Percentiles rank a stretch among this genome's conserved stretches.
These are phyloP conservation scores for Pleurotus salmoneostramineus DNA, from an alignment of 768 basidiomycete species.

Conservation along the genomic window DNA sequence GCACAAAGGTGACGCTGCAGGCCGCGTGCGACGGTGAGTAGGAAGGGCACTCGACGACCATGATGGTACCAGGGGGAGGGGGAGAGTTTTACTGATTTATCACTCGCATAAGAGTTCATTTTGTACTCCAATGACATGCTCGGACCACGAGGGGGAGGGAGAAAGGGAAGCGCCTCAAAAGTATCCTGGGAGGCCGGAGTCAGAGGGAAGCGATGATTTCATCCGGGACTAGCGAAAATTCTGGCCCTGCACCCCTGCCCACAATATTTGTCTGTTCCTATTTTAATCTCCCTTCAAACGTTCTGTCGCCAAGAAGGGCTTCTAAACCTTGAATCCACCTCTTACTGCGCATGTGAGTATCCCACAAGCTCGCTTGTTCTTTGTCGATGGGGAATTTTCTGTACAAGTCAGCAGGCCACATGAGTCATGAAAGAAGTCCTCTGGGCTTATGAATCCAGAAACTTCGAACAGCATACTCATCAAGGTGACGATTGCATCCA, in stretches of 20 bases:
- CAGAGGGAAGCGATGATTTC: constrained; percentile 3
- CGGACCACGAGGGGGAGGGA: constrained; percentile 29
- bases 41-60: not conserved
- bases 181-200: constrained; percentile 6
- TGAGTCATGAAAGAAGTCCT: not conserved
- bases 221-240: constrained; percentile 3
- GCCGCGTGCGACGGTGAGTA: not conserved
- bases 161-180: constrained; percentile 5
- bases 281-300: too few relatives aligned
- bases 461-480: too few relatives aligned
- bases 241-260: not conserved
- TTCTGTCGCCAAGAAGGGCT: not conserved
- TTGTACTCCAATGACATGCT: constrained; percentile 35
- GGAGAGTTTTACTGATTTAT: not conserved
- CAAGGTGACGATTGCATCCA: too few relatives aligned
- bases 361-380: not conserved
- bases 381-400: not conserved
- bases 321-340: not conserved
- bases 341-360: constrained; percentile 7
- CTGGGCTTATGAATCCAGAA: too few relatives aligned
- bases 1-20: constrained; percentile 9
- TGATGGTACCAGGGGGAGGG: not conserved
- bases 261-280: not conserved
- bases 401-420: not conserved
- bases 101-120: constrained; percentile 31